These are phyloP conservation scores for Citrus hindsii DNA, from an alignment of 345 rosid species.

Conservation along the genomic window DNA sequence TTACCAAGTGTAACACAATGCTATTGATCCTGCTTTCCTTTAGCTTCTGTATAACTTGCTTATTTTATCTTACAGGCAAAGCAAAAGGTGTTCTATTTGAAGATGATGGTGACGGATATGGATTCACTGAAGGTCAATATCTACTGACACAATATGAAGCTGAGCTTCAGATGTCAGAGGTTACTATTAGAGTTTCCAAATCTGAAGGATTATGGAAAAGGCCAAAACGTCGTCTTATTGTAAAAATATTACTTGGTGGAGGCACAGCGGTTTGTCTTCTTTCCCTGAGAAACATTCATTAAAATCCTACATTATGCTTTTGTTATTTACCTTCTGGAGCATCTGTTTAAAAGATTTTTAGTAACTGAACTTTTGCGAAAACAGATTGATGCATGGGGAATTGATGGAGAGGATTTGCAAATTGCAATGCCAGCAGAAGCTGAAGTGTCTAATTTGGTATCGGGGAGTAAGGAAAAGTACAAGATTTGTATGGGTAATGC, in stretches of 20 bases:
- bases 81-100: constrained; percentile 76
- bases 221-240: constrained; percentile 54
- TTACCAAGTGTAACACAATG: neutral
- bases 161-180: constrained; percentile 50
- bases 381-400: constrained; percentile 83
- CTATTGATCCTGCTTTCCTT: neutral
- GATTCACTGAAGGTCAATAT: constrained; percentile 57
- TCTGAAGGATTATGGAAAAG: constrained; percentile 83
- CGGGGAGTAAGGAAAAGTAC: constrained; percentile 45
- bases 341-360: neutral
- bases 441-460: constrained; percentile 42
- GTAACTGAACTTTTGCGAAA: constrained; percentile 12
- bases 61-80: constrained; percentile 37
- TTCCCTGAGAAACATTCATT: neutral
- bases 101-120: constrained; percentile 93
- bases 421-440: constrained; percentile 53
- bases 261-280: constrained; percentile 60
- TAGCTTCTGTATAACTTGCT: constrained; percentile 1
- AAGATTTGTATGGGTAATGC: constrained; percentile 54
- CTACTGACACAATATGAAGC: constrained; percentile 66
- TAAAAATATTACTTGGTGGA: constrained; percentile 68
- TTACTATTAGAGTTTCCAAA: constrained; percentile 54
- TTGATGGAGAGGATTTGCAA: constrained; percentile 72
- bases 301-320: neutral
- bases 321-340: neutral